Base-by-base conservation (phyloP, 164 flowering plant species). In the Akebia trifoliata region DNA sequence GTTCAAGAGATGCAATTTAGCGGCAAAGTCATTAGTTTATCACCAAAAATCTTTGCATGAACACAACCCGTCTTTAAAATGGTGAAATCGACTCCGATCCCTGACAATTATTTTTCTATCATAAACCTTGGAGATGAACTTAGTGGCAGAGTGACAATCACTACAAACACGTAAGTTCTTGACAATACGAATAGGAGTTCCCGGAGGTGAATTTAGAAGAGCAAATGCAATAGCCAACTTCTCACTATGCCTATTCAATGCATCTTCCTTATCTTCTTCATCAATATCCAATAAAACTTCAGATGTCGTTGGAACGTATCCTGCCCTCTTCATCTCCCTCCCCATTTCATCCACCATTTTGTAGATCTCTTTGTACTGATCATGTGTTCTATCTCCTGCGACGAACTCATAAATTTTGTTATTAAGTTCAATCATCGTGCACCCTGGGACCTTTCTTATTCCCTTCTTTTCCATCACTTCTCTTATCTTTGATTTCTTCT, bases 1-100 rank as follows among this genome's bases (percentile, higher is more conserved):
- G n/a, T n/a, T n/a, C n/a, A n/a, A n/a, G n/a, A n/a, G n/a, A n/a
- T n/a, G n/a, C n/a, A n/a, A n/a, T n/a, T n/a, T n/a, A n/a, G n/a
- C n/a, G n/a, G n/a, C n/a, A 15, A 15, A 39, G 17, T 39, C 5
- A 11, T 12, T 44, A 15, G 28, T 5, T 55, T 38, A 2, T 57
- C 52, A 57, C 61, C 61, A 57, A 24, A 32, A 57, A 48, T 56
- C 60, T 30, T 56, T 56, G 39, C 60, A 56, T 7, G 60, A 56
- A 46, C 60, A 56, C 31, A 20, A 42, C 24, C 60, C 60, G 44
- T 43, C 48, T 56, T 28, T 43, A 34, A 56, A 56, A 56, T 31
- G 60, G 26, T 56, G 60, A 56, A 56, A 56, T 18, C 60, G 50
- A 5, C 10, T 56, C 9, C 50, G 37, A 38, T 57, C 61, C 61